Conservation (phyloP, 768 basidiomycete genomes). For the Chiua virens region DNA sequence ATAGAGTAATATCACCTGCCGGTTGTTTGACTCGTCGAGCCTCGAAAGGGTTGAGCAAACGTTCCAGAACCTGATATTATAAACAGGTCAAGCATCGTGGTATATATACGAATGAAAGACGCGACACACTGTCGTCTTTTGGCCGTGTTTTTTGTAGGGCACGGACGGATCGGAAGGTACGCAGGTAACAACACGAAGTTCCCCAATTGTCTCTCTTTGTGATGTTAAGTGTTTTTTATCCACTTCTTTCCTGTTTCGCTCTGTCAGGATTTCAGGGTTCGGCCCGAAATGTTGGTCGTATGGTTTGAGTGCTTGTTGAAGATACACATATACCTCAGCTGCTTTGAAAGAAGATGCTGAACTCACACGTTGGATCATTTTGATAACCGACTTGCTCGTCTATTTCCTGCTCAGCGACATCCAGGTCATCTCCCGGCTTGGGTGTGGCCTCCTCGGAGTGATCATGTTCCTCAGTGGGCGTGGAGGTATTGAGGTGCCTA, state of each 20-base stretch:
- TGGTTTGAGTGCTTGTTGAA: conserved; percentile 34
- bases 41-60: conserved; percentile 55
- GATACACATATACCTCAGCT: background rate
- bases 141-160: conserved; percentile 26
- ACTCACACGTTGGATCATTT: conserved; percentile 21
- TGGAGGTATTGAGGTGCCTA: conserved; percentile 42
- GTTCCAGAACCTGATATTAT: conserved; percentile 50
- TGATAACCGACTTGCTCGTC: conserved; percentile 32
- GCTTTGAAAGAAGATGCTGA: background rate
- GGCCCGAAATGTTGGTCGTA: conserved; percentile 80
- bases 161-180: conserved; percentile 41
- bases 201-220: conserved; percentile 49
- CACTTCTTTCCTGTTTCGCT: conserved; percentile 47
- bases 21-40: conserved; percentile 53
- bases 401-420: conserved; percentile 30
- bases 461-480: conserved; percentile 20
- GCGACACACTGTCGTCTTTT: conserved; percentile 20
- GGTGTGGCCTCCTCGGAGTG: conserved; percentile 1
- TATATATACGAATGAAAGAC: conserved; percentile 7
- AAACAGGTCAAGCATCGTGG: background rate
- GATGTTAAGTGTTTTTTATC: conserved; percentile 60
- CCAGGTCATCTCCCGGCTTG: conserved; percentile 20
- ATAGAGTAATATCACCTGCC: conserved; percentile 39
- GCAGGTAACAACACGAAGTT: conserved; percentile 51
- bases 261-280: conserved; percentile 51